Percentiles rank a stretch among this genome's conserved stretches.
Conservation (phyloP, 129 eudicot genomes). For the Centella asiatica region DNA sequence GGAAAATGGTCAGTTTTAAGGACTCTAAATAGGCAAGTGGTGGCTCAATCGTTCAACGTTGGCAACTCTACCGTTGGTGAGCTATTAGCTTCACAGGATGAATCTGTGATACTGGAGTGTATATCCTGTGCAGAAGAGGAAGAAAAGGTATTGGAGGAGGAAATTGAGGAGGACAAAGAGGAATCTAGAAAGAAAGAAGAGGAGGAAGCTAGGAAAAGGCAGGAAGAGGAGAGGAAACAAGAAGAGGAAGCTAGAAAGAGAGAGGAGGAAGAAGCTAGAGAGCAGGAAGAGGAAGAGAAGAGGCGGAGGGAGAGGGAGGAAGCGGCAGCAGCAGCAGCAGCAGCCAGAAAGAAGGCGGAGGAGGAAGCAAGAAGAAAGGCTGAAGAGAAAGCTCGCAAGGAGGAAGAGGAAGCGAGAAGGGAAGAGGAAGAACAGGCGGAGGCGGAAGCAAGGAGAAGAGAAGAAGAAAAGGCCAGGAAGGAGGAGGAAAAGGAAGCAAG, state of each 20-base stretch:
- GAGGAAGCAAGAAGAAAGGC: slow-evolving; percentile 3
- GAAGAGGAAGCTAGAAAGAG: slow-evolving; percentile 11
- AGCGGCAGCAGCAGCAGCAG: background rate
- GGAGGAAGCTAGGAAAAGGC: slow-evolving; percentile 10
- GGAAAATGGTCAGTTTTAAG: slow-evolving; percentile 58
- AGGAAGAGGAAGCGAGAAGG: slow-evolving; percentile 9
- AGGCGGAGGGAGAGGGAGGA: background rate
- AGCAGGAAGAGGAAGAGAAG: slow-evolving; percentile 5
- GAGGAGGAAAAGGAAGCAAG: background rate
- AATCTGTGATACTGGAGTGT: slow-evolving; percentile 46
- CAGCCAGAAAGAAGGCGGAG: slow-evolving; percentile 4
- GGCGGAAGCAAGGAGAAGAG: slow-evolving; percentile 1
- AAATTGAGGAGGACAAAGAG: slow-evolving; percentile 11
- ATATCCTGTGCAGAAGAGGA: slow-evolving; percentile 69
- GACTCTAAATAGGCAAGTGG: slow-evolving; percentile 35
- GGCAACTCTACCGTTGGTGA: slow-evolving; percentile 36
- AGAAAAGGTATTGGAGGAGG: slow-evolving; percentile 27
- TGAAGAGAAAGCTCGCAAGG: slow-evolving; percentile 1
- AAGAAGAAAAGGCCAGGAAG: slow-evolving; percentile 6
- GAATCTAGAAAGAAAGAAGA: slow-evolving; percentile 14
- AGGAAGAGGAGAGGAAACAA: slow-evolving; percentile 12
- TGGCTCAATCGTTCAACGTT: slow-evolving; percentile 50
- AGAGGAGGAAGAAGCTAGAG: slow-evolving; percentile 1
- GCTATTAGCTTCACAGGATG: slow-evolving; percentile 28
- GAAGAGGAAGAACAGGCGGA: slow-evolving; percentile 1